These are phyloP conservation scores for Diplodia intermedia DNA, from an alignment of 2,329 filamentous ascomycete species.

Conservation along the genomic window DNA sequence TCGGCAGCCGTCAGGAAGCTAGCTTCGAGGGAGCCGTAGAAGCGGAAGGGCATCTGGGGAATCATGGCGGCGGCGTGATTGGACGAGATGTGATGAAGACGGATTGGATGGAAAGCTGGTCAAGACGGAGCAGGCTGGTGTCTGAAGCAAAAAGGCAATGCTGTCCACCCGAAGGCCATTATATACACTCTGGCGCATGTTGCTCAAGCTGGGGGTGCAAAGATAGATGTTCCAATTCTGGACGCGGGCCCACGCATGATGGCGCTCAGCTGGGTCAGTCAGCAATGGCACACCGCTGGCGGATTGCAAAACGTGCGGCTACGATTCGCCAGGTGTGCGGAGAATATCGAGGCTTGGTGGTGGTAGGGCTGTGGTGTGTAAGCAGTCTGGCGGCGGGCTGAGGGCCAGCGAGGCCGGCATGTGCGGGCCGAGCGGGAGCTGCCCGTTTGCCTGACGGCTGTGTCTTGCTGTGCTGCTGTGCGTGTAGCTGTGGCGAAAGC, in stretches of 20 bases:
- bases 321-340: not conserved
- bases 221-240: conserved; percentile 18
- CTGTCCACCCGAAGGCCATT: not conserved
- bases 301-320: not conserved
- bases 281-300: conserved; percentile 29
- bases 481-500: not conserved
- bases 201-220: not conserved
- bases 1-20: conserved; percentile 27
- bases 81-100: not conserved
- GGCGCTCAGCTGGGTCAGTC: conserved; percentile 25
- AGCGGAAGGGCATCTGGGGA: conserved; percentile 24
- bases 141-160: not conserved
- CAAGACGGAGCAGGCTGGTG: not conserved
- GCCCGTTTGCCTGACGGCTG: not conserved
- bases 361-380: conserved; percentile 8
- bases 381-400: not conserved
- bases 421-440: not conserved
- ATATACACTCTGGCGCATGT: not conserved
- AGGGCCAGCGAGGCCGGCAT: not conserved
- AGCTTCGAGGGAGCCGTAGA: conserved; percentile 16
- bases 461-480: not conserved
- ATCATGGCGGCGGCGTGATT: conserved; percentile 4
- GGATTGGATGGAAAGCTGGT: not conserved
- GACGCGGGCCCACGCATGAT: not conserved
- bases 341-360: conserved; percentile 4